Evolutionary conservation across 495 filamentous ascomycete species (phyloP).

Genomic region (Penicillium tannophilum): DNA sequence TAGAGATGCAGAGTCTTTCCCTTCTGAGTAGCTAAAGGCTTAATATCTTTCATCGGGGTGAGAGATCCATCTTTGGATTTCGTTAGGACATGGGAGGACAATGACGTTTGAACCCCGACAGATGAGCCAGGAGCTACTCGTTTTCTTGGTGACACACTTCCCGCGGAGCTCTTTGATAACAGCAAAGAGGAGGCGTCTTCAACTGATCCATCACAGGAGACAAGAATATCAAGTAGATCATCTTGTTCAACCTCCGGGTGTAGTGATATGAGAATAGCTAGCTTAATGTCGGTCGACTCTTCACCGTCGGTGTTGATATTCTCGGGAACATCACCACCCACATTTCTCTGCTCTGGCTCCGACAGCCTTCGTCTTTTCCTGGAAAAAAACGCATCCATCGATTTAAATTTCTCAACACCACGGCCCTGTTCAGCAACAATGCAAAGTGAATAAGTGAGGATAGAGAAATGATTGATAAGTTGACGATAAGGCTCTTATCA

Average conservation of each 20-base stretch:
- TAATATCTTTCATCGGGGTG: constrained; percentile 39
- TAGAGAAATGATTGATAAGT: constrained; percentile 13
- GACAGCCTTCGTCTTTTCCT: constrained; percentile 51
- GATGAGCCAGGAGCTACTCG: constrained; percentile 19
- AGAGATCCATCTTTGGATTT: constrained; percentile 28
- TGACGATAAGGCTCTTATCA: constrained; percentile 12
- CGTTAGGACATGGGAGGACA: constrained; percentile 49
- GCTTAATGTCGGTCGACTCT: constrained; percentile 85
- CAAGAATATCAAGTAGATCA: constrained; percentile 72
- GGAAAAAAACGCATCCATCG: constrained; percentile 62
- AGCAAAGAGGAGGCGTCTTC: constrained; percentile 60
- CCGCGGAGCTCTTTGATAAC: constrained; percentile 15
- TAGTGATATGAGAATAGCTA: constrained; percentile 80
- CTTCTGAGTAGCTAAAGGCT: constrained; percentile 61
- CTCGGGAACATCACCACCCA: background rate
- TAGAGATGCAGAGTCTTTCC: constrained; percentile 83
- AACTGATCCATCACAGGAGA: constrained; percentile 78
- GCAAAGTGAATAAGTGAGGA: constrained; percentile 1
- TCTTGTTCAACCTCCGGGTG: constrained; percentile 63
- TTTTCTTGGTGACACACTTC: constrained; percentile 31
- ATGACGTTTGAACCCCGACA: constrained; percentile 40
- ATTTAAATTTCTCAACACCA: background rate
- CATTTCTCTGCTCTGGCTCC: constrained; percentile 9
- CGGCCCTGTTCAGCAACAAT: background rate
- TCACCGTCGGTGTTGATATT: constrained; percentile 42